Evolutionary conservation across 2,329 filamentous ascomycete species (phyloP), one percentile per base, ranked within the genome.

Genomic region (Colletotrichum scovillei): DNA sequence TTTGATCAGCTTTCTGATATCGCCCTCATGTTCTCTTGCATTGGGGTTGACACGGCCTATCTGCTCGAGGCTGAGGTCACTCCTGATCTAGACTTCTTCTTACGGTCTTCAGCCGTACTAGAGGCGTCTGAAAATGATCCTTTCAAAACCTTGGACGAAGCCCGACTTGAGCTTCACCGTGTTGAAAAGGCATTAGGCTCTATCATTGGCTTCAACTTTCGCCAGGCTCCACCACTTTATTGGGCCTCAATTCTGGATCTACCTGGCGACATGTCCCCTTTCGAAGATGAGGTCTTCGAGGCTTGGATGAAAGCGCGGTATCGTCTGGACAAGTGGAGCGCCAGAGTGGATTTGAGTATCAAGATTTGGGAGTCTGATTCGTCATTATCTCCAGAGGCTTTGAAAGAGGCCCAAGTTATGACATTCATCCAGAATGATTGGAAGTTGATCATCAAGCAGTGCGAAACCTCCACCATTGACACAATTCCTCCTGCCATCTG

Each of bases 41-140:
- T 78, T 1, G 75, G 73, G 0, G 68, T 75, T 0, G 77, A 78
- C 22, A 69, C 75, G 0, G 78, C 77, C 3, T 72, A 67, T 9
- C 74, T 78, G n/a, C 28, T 78, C 42, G 76, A 78, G 28, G 72
- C 75, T 4, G 67, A 38, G 0, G 3, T 59, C 22, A 35, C 38
- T 12, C 60, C 67, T 0, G 62, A 70, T 30, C 14, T 70, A 1
- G 58, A 62, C 1, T 70, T 65, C 22, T 66, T 52, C 62, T 26
- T 49, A 9, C 24, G 67, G n/a, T 14, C 16, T 8, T 24, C 19
- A 0, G 12, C 28, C 24, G 22, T 1, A 12, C 19, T 22, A 42
- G 67, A 70, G 14, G 1, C 28, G n/a, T 59, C 60, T 6, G 9
- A 46, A 24, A 19, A 49, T 49, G 19, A 49, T n/a, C 53, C 67